These are phyloP conservation scores for Ampelomyces quisqualis DNA, from an alignment of 2,329 filamentous ascomycete species.

Conservation along the genomic window DNA sequence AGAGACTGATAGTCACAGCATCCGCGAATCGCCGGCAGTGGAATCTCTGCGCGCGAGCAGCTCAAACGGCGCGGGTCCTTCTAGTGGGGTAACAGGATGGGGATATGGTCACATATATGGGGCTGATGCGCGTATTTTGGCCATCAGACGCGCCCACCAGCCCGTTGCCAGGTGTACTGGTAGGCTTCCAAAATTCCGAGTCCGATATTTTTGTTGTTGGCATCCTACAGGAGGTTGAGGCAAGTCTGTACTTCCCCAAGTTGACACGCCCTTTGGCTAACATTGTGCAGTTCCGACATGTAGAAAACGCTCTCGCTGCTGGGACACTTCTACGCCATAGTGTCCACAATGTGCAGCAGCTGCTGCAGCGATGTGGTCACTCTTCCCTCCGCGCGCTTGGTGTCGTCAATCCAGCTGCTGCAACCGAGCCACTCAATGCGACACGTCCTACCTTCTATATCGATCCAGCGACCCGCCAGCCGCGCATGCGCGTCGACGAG, in stretches of 20 bases:
- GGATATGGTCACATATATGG: constrained; percentile 70
- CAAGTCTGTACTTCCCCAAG: constrained; percentile 50
- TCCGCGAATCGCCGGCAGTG: constrained; percentile 72
- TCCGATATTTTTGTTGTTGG: constrained; percentile 88
- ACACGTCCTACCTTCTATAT: constrained; percentile 67
- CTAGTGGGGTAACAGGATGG: constrained; percentile 59
- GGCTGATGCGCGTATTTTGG: constrained; percentile 98
- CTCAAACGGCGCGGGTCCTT: constrained; percentile 92
- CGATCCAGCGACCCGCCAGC: constrained; percentile 56
- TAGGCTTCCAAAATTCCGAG: constrained; percentile 93
- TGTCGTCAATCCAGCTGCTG: constrained; percentile 65
- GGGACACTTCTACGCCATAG: constrained; percentile 82
- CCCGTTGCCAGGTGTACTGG: constrained; percentile 76
- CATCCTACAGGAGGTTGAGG: constrained; percentile 86
- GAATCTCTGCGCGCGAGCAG: constrained; percentile 94
- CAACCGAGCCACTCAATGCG: constrained; percentile 58
- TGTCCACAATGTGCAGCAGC: constrained; percentile 73
- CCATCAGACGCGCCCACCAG: constrained; percentile 80
- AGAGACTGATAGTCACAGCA: constrained; percentile 59
- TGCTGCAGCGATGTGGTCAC: constrained; percentile 82
- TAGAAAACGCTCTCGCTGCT: constrained; percentile 82
- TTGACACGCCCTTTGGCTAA: constrained; percentile 2
- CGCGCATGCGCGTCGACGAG: constrained; percentile 68
- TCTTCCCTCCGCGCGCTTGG: constrained; percentile 83
- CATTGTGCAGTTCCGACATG: constrained; percentile 48